Evolutionary conservation across 768 basidiomycete species (phyloP).

Genomic region (Crepidotus variabilis): DNA sequence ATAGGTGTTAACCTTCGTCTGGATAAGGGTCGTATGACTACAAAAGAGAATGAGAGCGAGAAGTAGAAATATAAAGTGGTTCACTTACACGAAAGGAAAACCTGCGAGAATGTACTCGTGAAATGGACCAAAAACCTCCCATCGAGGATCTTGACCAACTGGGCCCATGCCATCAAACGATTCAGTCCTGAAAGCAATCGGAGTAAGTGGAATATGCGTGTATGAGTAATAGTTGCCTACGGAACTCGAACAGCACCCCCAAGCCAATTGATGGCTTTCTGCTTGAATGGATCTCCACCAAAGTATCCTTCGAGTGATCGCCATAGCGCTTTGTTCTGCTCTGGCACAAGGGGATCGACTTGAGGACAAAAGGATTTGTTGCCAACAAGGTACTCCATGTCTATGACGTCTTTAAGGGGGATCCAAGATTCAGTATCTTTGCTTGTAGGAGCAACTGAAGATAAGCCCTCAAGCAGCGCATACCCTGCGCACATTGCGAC

Average conservation of each 20-base stretch:
- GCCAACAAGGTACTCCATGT: neutral
- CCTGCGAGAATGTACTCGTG: constrained; percentile 48
- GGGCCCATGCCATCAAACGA: constrained; percentile 46
- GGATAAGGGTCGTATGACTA: constrained; percentile 54
- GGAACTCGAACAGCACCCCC: constrained; percentile 44
- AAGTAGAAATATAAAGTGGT: neutral
- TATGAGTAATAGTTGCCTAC: constrained; percentile 21
- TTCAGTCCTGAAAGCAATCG: constrained; percentile 38
- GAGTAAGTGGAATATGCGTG: neutral
- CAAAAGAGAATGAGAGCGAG: neutral
- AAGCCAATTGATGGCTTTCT: constrained; percentile 40
- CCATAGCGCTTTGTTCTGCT: constrained; percentile 36
- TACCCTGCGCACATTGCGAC: neutral
- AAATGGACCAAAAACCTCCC: constrained; percentile 50
- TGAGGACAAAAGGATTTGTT: constrained; percentile 23
- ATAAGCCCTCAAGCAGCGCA: neutral
- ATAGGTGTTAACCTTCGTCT: constrained; percentile 74
- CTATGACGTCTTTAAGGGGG: neutral
- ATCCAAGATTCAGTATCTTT: neutral
- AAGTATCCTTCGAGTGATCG: constrained; percentile 25
- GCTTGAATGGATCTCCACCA: constrained; percentile 33
- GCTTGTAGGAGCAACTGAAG: neutral
- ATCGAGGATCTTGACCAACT: constrained; percentile 47
- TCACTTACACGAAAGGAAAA: constrained; percentile 62
- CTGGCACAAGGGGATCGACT: constrained; percentile 34